These are phyloP conservation scores for Rutstroemia sp. DNA, from an alignment of 2,329 filamentous ascomycete species.

Conservation along the genomic window DNA sequence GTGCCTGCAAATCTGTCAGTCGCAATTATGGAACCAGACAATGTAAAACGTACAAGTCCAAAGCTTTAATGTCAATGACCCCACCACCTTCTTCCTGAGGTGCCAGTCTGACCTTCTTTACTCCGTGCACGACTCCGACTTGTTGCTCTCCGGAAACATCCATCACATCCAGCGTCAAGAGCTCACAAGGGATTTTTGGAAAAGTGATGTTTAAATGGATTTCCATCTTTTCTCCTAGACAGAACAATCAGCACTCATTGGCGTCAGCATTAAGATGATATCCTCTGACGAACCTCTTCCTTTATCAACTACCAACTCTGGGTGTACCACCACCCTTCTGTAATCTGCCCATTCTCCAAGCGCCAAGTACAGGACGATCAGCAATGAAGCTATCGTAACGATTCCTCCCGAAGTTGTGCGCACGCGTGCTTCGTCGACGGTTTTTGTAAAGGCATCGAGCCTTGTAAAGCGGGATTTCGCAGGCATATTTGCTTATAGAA, in stretches of 20 bases:
- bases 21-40: constrained; percentile 13
- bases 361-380: constrained; percentile 81
- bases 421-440: constrained; percentile 93
- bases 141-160: constrained; percentile 97
- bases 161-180: constrained; percentile 97
- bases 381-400: constrained; percentile 82
- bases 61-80: constrained; percentile 61
- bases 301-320: constrained; percentile 94
- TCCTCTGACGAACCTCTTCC: constrained; percentile 61
- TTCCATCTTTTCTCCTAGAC: constrained; percentile 91
- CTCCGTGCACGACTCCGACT: constrained; percentile 84
- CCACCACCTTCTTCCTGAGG: constrained; percentile 66
- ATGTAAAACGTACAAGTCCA: constrained; percentile 49
- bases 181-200: constrained; percentile 86
- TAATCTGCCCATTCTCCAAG: constrained; percentile 98
- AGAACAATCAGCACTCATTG: background rate
- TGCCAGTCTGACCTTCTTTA: constrained; percentile 80
- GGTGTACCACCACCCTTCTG: constrained; percentile 74
- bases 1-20: constrained; percentile 42
- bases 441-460: constrained; percentile 98
- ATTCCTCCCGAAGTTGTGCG: constrained; percentile 93
- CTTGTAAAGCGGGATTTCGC: constrained; percentile 89
- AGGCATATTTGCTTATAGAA: constrained; percentile 51
- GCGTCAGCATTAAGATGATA: background rate
- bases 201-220: constrained; percentile 98